These are phyloP conservation scores for Aureobasidium sp. DNA, from an alignment of 2,329 filamentous ascomycete species.

Conservation along the genomic window DNA sequence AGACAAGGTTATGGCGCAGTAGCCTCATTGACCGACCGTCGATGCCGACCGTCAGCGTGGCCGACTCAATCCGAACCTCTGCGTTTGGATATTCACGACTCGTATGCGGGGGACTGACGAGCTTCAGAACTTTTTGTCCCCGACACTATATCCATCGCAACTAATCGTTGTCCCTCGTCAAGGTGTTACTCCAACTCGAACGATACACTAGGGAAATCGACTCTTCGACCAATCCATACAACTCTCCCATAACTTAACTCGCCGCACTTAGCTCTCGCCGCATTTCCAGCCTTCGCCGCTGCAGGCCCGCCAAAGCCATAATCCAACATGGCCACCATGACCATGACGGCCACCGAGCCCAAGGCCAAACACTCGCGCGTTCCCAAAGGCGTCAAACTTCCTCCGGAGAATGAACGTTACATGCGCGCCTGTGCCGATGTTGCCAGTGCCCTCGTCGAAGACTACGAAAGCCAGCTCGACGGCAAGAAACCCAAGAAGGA, in stretches of 20 bases:
- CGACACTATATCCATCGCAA: not conserved
- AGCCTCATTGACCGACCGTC: too few species aligned
- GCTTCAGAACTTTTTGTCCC: too few species aligned
- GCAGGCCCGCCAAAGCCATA: not conserved
- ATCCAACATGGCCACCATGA: slow-evolving; percentile 52
- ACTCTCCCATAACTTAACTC: not conserved
- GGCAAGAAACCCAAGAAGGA: slow-evolving; percentile 67
- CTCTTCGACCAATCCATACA: too few species aligned
- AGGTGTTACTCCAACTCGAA: not conserved
- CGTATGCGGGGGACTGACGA: too few species aligned
- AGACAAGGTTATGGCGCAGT: too few species aligned
- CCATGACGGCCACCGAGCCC: slow-evolving; percentile 49
- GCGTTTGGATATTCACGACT: too few species aligned
- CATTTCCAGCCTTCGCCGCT: not conserved
- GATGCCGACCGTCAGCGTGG: too few species aligned
- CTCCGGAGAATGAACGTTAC: slow-evolving; percentile 90
- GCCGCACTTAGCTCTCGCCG: too few species aligned
- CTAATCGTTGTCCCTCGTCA: not conserved
- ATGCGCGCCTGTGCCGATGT: slow-evolving; percentile 93
- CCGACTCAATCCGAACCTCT: too few species aligned
- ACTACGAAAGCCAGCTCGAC: slow-evolving; percentile 76
- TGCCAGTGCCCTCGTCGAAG: slow-evolving; percentile 85
- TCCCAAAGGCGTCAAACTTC: slow-evolving; percentile 65
- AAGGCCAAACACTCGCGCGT: slow-evolving; percentile 35
- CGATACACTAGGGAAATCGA: too few species aligned